Evolutionary conservation across 2,329 filamentous ascomycete species (phyloP).

Genomic region (Colletotrichum navitas): DNA sequence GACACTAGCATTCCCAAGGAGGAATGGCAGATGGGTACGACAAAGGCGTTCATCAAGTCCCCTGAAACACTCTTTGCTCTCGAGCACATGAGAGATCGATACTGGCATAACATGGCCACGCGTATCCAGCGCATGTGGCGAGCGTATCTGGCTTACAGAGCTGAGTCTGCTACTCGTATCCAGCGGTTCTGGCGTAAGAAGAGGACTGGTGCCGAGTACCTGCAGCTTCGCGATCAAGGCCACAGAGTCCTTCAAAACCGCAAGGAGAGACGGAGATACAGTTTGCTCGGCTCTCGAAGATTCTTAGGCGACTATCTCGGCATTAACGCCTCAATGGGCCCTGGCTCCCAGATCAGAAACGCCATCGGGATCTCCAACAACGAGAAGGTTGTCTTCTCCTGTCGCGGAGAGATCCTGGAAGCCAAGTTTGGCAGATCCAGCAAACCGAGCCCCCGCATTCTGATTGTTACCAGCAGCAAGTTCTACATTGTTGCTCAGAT

Average conservation of each 20-base stretch:
- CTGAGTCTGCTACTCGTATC: constrained; percentile 92
- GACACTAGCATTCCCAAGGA: constrained; percentile 96
- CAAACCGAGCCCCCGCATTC: constrained; percentile 87
- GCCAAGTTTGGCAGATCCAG: constrained; percentile 97
- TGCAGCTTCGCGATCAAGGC: constrained; percentile 89
- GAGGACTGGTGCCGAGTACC: constrained; percentile 88
- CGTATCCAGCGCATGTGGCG: constrained; percentile 98
- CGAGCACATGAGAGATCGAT: constrained; percentile 96
- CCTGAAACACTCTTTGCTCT: constrained; percentile 96
- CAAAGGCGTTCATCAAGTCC: constrained; percentile 98
- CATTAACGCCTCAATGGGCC: constrained; percentile 82
- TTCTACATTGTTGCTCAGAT: constrained; percentile 91
- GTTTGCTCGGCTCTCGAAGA: constrained; percentile 88
- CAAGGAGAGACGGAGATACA: constrained; percentile 93
- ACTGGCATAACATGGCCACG: constrained; percentile 99
- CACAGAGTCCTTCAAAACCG: constrained; percentile 84
- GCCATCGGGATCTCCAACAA: constrained; percentile 77
- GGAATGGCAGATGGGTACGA: constrained; percentile 97
- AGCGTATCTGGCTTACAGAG: constrained; percentile 92
- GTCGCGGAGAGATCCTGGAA: constrained; percentile 88
- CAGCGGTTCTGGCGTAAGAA: constrained; percentile 97
- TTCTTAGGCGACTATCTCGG: constrained; percentile 97
- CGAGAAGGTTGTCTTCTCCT: constrained; percentile 89
- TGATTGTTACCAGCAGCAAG: constrained; percentile 87
- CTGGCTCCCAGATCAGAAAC: constrained; percentile 83